Base-by-base conservation (phyloP, 2,329 filamentous ascomycete species). In the Paraphoma chrysanthemicola region DNA sequence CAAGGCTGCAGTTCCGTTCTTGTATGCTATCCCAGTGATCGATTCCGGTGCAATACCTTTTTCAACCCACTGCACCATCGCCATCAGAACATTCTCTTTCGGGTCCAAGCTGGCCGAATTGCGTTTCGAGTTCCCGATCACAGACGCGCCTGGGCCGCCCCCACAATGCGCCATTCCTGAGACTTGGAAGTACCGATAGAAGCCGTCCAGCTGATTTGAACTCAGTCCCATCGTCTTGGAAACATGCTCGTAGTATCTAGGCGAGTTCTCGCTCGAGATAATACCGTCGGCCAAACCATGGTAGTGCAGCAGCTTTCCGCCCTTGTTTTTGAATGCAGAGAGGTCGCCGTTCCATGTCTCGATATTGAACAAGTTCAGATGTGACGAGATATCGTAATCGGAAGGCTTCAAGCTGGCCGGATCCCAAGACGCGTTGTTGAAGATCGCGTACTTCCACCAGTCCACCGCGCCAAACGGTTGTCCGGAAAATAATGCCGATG, bases 81-180 rank as follows among this genome's bases (percentile, higher is more conserved):
- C 76, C 16, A 78, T 71, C 10, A 83, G 61, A 0, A 82, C 33
- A n/a, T 38, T 38, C 6, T 6, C 33, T n/a, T 38, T n/a, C 33
- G 33, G 33, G 10, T 38, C n/a, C 74, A 23, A 29, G 14, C 67
- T 66, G 12, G 12, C 11, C 33, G 41, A 44, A n/a, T 48, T 48
- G 16, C 33, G 46, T 36, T 33, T 16, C 10, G 33, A 38, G 33
- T 38, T 38, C n/a, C 75, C 74, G 31, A 77, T 72, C 12, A 56
- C 65, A 44, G 65, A 69, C 1, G 82, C 82, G 1, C 83, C 83
- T 1, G 70, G 71, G 7, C 84, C 84, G 7, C 79, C 78, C 31
- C 56, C 60, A 64, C 84, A 86, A 68, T 86, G 84, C 2, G 69
- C 75, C 75, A 84, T 82, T 5, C 84, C 85, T 55, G 67, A 81